phyloP scores from a whole-genome alignment of 2,329 filamentous ascomycete species.

The Botrytis tulipae region DNA sequence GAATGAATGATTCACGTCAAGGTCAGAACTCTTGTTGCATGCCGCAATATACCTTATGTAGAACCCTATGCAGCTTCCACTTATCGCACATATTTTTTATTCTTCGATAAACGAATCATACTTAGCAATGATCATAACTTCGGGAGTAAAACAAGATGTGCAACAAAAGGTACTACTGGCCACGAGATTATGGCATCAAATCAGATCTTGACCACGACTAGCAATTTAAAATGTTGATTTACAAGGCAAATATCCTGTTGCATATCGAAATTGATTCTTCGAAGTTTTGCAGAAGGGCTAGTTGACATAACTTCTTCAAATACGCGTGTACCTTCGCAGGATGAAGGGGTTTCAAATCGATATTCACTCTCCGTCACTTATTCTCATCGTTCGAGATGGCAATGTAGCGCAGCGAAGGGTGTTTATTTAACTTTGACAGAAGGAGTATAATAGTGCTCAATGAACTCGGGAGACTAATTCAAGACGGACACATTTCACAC shows the following conservation, averaged over 20 bases:
- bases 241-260: background rate
- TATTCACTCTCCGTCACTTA: background rate
- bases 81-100: background rate
- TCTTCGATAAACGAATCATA: background rate
- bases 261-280: background rate
- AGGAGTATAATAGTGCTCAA: background rate
- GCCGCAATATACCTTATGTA: background rate
- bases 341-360: background rate
- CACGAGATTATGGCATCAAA: background rate
- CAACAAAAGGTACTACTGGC: background rate
- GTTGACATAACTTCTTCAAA: no score
- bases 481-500: background rate
- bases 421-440: background rate
- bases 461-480: background rate
- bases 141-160: background rate
- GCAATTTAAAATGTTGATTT: background rate
- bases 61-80: background rate
- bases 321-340: background rate
- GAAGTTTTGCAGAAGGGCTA: background rate
- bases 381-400: background rate
- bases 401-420: accelerated
- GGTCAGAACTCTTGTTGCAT: background rate
- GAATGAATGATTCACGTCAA: background rate
- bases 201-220: background rate
- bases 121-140: background rate